Evolutionary conservation across 2,329 filamentous ascomycete species (phyloP).

Genomic region (Claviceps pusilla): DNA sequence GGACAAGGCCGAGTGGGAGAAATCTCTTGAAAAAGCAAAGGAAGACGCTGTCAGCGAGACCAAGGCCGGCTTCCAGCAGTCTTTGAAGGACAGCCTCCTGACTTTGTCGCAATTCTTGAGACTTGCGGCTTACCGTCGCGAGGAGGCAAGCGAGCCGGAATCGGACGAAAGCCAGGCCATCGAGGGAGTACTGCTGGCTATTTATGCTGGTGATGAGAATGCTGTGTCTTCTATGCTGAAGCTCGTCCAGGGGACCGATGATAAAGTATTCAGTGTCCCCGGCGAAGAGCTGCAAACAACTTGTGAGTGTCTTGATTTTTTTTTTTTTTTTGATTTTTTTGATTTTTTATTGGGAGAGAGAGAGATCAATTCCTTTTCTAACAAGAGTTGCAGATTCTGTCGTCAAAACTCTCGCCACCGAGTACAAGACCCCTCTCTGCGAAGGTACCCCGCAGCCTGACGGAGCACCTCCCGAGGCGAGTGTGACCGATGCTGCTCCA

Average conservation of each 20-base stretch:
- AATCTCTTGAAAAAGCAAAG: constrained; percentile 40
- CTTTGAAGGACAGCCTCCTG: constrained; percentile 50
- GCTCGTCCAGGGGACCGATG: constrained; percentile 57
- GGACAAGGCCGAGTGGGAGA: constrained; percentile 46
- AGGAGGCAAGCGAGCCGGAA: constrained; percentile 49
- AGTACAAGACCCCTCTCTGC: constrained; percentile 33
- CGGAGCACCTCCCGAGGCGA: constrained; percentile 11
- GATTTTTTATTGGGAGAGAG: too few species aligned
- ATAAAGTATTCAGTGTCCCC: constrained; percentile 49
- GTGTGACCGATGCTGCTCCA: constrained; percentile 47
- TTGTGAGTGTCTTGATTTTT: constrained; percentile 39
- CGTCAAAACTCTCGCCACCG: constrained; percentile 30
- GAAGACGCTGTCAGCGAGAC: constrained; percentile 36
- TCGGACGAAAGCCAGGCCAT: constrained; percentile 65
- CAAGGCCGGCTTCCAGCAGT: constrained; percentile 35
- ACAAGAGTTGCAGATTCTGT: constrained; percentile 17
- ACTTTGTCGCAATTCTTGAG: constrained; percentile 66
- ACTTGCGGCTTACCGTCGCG: constrained; percentile 60
- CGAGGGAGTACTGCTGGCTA: constrained; percentile 62
- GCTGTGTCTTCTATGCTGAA: constrained; percentile 64
- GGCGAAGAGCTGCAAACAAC: constrained; percentile 53
- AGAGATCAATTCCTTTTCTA: constrained; percentile 4
- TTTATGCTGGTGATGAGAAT: constrained; percentile 63
- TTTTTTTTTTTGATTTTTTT: too few species aligned
- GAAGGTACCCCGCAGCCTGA: constrained; percentile 20